Percentiles rank a stretch among this genome's conserved stretches.
These are phyloP conservation scores for Ascocoryne sarcoides DNA, from an alignment of 2,329 filamentous ascomycete genomes.

Conservation along the genomic window DNA sequence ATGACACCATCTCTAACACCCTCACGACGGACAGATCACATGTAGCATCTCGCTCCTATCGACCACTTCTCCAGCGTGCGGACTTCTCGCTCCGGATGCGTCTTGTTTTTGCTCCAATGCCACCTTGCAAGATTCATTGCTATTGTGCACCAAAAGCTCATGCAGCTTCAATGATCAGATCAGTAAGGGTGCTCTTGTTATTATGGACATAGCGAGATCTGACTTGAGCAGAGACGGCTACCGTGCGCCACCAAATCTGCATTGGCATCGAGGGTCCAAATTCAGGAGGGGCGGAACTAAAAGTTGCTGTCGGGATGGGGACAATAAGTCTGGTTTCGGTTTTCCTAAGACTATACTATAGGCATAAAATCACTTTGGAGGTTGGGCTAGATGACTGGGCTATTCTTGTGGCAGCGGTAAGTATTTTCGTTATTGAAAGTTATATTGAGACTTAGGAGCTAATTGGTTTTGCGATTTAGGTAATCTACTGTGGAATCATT, in stretches of 20 bases:
- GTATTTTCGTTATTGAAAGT: not conserved
- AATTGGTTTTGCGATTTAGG: not conserved
- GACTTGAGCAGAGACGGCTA: no score
- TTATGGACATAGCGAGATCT: no score
- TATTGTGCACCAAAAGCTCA: not conserved
- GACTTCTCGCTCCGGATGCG: no score
- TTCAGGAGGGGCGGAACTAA: conserved; percentile 2
- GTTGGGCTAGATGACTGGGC: conserved; percentile 13
- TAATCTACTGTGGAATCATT: no score
- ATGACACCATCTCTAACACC: no score
- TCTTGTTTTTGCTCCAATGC: not conserved
- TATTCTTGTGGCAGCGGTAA: conserved; percentile 6
- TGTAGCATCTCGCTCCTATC: no score
- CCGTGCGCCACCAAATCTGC: conserved; percentile 3
- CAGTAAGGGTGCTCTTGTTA: no score
- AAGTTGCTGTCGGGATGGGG: conserved; percentile 2
- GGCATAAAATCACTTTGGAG: conserved; percentile 5
- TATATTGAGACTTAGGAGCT: not conserved
- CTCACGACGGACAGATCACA: no score
- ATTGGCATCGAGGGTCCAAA: conserved; percentile 1
- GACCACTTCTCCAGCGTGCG: no score
- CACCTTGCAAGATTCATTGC: not conserved
- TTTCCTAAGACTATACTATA: conserved; percentile 4
- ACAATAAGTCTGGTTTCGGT: conserved; percentile 5
- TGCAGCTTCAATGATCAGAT: conserved; percentile 1